These are phyloP conservation scores for Verticillium alfalfae DNA, from an alignment of 2,329 filamentous ascomycete genomes.

Conservation along the genomic window DNA sequence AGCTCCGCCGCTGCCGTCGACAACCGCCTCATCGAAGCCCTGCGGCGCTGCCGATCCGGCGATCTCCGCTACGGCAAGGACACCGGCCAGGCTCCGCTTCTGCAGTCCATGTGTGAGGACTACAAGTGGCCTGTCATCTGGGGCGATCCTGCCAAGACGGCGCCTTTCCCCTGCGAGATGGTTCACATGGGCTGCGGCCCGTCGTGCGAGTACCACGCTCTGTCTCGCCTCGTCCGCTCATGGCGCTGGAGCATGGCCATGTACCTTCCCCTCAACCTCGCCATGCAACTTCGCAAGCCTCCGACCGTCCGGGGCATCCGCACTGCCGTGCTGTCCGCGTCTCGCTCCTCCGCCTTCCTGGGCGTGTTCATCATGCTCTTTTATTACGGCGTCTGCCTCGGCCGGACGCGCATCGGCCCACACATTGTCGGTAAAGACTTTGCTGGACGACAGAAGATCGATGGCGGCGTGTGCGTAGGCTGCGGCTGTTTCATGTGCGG, in stretches of 20 bases:
- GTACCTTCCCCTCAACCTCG: slow-evolving; percentile 69
- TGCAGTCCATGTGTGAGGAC: slow-evolving; percentile 68
- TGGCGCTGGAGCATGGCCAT: slow-evolving; percentile 72
- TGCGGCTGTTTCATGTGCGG: slow-evolving; percentile 71
- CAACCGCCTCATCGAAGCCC: slow-evolving; percentile 64
- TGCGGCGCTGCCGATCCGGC: slow-evolving; percentile 60
- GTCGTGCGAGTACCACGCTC: slow-evolving; percentile 69
- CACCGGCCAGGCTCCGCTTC: slow-evolving; percentile 61
- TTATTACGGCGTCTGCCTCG: slow-evolving; percentile 80
- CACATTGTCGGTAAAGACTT: slow-evolving; percentile 52
- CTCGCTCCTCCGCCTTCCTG: slow-evolving; percentile 71
- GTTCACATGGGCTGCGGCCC: slow-evolving; percentile 75
- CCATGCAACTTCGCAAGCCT: slow-evolving; percentile 48
- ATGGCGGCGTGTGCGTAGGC: slow-evolving; percentile 63
- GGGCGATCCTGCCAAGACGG: slow-evolving; percentile 64
- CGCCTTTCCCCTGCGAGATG: slow-evolving; percentile 76
- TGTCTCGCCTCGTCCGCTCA: slow-evolving; percentile 60
- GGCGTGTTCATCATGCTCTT: slow-evolving; percentile 73
- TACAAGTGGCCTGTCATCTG: slow-evolving; percentile 62
- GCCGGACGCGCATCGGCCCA: slow-evolving; percentile 69
- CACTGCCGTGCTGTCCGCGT: slow-evolving; percentile 51
- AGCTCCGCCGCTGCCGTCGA: slow-evolving; percentile 71
- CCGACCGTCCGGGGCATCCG: slow-evolving; percentile 38
- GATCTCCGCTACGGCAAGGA: slow-evolving; percentile 68
- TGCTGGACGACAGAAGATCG: slow-evolving; percentile 43